Base-by-base conservation (phyloP, 352 stramenopile species). In the Phytophthora lateralis region DNA sequence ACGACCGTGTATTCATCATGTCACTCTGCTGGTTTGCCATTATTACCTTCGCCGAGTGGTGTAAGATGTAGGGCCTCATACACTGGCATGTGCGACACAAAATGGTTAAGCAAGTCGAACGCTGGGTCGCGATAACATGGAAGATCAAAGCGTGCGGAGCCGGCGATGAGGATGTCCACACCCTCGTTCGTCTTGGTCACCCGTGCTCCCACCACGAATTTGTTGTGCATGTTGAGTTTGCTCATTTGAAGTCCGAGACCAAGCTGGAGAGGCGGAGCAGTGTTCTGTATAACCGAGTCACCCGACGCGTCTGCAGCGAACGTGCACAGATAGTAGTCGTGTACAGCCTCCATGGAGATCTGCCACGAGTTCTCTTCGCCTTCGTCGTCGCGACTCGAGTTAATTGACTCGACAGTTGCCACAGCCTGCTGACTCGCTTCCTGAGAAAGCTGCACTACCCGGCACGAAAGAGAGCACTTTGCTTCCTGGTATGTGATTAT, bases 51-150 rank as follows among this genome's bases (percentile, higher is more conserved):
- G 10, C 20, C 51, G 26, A 78, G 50, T 18, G 54, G 46, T 24
- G 57, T 54, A 24, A 91, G 44, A 55, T 89, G 69, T 9, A 90
- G 58, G n/a, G 85, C 78, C 55, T 90, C 82, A 37, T 79, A 88
- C 5, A 88, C 70, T 14, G 80, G 76, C 45, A 90, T 46, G 46
- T 78, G 66, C 11, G 64, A 67, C 15, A 77, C 73, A 20, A 92
- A 71, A 37, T 86, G 76, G 42, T 88, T 80, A 7, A 89, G 48
- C n/a, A 90, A 53, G 14, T 84, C 59, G 24, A 85, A 65, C 9
- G 67, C 60, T 8, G 70, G 64, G 18, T 80, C 63, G 15, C 60
- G 12, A 20, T 44, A 57, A 56, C 56, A 52, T n/a, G 56, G 46
- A n/a, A 73, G 35, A 2, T 79, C 66, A 51, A 85, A 81, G 11